Evolutionary conservation across 2,329 filamentous ascomycete species (phyloP).

Genomic region (Aspergillus sergii): DNA sequence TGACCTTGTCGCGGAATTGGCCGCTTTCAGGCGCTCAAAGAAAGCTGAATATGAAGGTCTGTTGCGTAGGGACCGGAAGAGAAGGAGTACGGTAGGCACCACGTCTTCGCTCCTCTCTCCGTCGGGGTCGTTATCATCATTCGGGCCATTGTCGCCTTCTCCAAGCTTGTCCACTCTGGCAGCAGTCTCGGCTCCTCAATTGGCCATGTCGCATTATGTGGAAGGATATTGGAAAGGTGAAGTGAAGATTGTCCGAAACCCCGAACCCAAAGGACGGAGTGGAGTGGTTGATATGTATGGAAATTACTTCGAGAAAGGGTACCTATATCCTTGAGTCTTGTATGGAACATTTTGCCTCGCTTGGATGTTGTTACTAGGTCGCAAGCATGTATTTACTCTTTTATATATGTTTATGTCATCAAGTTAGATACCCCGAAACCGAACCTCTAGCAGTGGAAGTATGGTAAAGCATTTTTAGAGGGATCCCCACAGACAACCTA

Average conservation of each 20-base stretch:
- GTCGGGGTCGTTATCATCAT: conserved; percentile 12
- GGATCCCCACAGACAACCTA: neutral
- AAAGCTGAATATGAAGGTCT: conserved; percentile 52
- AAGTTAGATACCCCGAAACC: neutral
- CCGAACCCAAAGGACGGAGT: conserved; percentile 40
- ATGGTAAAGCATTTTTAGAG: neutral
- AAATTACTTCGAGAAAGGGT: conserved; percentile 56
- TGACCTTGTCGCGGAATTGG: conserved; percentile 58
- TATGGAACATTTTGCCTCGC: neutral
- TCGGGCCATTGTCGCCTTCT: conserved; percentile 16
- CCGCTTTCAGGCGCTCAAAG: conserved; percentile 56
- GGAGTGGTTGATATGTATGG: conserved; percentile 56
- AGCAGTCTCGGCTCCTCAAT: conserved; percentile 21
- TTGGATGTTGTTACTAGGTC: neutral
- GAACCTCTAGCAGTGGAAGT: neutral
- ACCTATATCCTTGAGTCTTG: conserved; percentile 50
- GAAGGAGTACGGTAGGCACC: conserved; percentile 29
- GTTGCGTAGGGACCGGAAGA: conserved; percentile 27
- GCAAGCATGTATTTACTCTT: neutral
- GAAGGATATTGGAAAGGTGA: conserved; percentile 64
- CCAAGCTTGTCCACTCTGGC: conserved; percentile 13
- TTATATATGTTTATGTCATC: neutral
- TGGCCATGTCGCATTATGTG: conserved; percentile 43
- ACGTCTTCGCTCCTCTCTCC: conserved; percentile 19
- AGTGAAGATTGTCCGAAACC: conserved; percentile 58